A percentile compares a stretch with the other conserved stretches of the same genome.
phyloP scores from a whole-genome alignment of 495 filamentous ascomycete species.

The Usnea hakonensis region DNA sequence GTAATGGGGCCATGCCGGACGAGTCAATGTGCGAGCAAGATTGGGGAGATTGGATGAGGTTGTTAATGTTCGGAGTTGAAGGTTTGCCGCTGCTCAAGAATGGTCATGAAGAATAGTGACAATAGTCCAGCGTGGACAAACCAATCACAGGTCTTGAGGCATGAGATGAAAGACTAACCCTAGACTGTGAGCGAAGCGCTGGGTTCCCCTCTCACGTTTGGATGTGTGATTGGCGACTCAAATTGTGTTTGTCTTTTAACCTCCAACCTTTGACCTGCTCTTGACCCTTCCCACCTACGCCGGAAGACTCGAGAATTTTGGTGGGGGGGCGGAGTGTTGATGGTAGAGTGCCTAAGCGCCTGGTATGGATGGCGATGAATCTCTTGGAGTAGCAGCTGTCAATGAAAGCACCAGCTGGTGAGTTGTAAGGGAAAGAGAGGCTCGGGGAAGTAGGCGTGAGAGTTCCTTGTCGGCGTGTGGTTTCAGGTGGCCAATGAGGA shows the following conservation, averaged over 20 bases:
- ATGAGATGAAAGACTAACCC: constrained; percentile 10
- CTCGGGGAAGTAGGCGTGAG: background rate
- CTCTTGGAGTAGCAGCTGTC: background rate
- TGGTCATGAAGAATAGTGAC: constrained; percentile 34
- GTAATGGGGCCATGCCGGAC: constrained; percentile 11
- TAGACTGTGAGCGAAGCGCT: constrained; percentile 18
- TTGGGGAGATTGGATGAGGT: constrained; percentile 22
- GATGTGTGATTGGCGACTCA: constrained; percentile 16
- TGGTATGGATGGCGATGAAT: background rate
- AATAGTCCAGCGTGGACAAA: constrained; percentile 31
- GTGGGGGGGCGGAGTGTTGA: background rate
- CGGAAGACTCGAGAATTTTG: background rate
- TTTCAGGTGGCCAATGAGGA: constrained; percentile 13
- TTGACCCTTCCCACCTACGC: background rate
- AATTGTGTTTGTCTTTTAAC: constrained; percentile 1
- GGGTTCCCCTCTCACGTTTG: constrained; percentile 9
- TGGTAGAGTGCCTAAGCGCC: background rate
- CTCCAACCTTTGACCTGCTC: constrained; percentile 3
- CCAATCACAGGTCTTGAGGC: constrained; percentile 5
- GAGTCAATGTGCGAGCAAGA: background rate
- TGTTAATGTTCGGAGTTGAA: constrained; percentile 21
- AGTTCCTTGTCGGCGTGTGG: constrained; percentile 3
- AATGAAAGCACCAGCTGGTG: background rate
- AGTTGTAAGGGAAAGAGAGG: constrained; percentile 9
- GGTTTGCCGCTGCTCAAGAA: constrained; percentile 39